A percentile compares a stretch with the other conserved stretches of the same genome.
Evolutionary conservation across 768 basidiomycete genomes (phyloP).

Genomic region (Russula brevipes): DNA sequence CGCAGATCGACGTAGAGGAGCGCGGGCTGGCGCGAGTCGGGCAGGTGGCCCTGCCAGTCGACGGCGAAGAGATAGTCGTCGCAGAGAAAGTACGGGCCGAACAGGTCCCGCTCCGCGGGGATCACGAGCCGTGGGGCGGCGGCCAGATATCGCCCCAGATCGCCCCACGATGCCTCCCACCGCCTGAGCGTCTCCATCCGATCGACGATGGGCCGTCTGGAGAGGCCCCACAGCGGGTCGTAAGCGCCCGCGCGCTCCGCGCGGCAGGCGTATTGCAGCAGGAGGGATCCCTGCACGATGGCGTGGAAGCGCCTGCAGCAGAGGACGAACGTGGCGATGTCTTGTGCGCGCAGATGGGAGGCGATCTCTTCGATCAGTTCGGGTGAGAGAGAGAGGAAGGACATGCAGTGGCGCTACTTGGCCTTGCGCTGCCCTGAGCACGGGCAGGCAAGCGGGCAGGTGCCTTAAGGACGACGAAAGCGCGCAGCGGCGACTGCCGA

Average conservation of each 20-base stretch:
- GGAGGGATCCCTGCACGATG: slow-evolving; percentile 4
- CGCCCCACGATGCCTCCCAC: slow-evolving; percentile 13
- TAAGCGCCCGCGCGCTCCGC: neutral
- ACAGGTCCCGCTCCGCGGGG: slow-evolving; percentile 9
- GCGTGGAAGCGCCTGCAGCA: neutral
- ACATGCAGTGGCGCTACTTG: neutral
- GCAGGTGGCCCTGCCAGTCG: slow-evolving; percentile 14
- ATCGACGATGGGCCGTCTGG: neutral
- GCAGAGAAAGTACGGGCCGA: slow-evolving; percentile 16
- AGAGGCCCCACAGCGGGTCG: slow-evolving; percentile 4
- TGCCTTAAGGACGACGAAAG: neutral
- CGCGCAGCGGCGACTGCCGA: slow-evolving; percentile 11
- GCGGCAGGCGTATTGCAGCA: slow-evolving; percentile 8
- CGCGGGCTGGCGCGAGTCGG: neutral
- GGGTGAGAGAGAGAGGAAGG: slow-evolving; percentile 7
- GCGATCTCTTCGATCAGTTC: slow-evolving; percentile 15
- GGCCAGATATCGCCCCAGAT: neutral
- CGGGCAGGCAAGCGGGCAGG: no score
- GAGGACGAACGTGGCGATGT: neutral
- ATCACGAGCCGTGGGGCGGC: slow-evolving; percentile 6
- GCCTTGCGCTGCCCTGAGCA: no score
- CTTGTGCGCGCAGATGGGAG: neutral
- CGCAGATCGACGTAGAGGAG: slow-evolving; percentile 10
- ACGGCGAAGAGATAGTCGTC: slow-evolving; percentile 11
- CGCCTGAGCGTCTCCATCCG: slow-evolving; percentile 8